Evolutionary conservation across 805 yeast species (phyloP), one percentile per base, ranked within the genome.

Genomic region (Saturnispora quitensis): DNA sequence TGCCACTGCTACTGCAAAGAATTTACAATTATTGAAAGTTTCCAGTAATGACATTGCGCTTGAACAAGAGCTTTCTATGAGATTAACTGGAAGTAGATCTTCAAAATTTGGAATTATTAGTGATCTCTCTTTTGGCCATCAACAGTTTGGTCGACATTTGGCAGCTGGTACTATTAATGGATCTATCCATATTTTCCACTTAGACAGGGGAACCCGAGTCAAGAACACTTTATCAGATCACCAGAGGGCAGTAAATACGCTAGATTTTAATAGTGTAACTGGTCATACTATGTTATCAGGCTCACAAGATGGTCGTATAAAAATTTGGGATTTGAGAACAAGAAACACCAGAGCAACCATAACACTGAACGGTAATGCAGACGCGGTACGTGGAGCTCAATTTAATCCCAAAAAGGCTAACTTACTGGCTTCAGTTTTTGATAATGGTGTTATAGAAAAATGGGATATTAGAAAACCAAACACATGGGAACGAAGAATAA

Each of bases 401-500:
- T 68, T 75, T 65, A 72, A 79, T 52, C 75, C 76, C 7, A 78
- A 75, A 58, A 74, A 79, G 27, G 67, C 77, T 4, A 72, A 77
- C 54, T 74, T 76, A 40, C 73, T 91, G 48, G 84, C 89, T 2
- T 81, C 90, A 1, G 89, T 87, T 7, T 91, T 86, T 66, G 98
- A 93, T 64, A 80, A 88, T 2, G 99, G 99, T 15, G 78, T 86
- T 3, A 74, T 91, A n/a, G 81, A 86, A 58, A 81, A 84, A 58
- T 90, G 87, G 81, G 99, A 93, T 68, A 60, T 87, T n/a, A 74
- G 98, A 52, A 76, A 77, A 36, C 82, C 91, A 4, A 59, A 66
- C 12, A 71, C 70, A 47, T 72, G 72, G 47, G 97, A 91, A 59
- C 72, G 82, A 48, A 81, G 83, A 53, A 75, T 93, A 63, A 86